Percentiles rank a stretch among this genome's conserved stretches.
Conservation (phyloP, 2,329 filamentous ascomycete species). For the Ustilaginoidea virens region DNA sequence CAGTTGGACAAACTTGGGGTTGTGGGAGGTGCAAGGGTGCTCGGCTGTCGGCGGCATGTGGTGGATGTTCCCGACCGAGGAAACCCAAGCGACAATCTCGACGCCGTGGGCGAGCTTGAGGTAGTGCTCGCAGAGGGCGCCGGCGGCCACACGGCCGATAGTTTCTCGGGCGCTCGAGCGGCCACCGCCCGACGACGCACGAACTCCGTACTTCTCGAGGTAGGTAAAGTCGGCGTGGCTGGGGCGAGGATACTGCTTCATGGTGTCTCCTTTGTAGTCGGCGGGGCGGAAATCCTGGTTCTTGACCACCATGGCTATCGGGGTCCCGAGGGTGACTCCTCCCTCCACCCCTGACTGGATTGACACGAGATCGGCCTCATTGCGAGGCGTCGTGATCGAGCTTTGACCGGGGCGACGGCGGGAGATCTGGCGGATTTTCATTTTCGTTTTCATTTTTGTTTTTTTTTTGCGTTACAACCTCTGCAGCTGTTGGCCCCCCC, state of each 20-base stretch:
- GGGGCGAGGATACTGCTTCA: constrained; percentile 81
- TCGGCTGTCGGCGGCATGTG: constrained; percentile 14
- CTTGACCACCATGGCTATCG: constrained; percentile 71
- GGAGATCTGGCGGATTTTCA: constrained; percentile 1
- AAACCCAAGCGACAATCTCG: constrained; percentile 83
- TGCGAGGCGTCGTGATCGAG: constrained; percentile 75
- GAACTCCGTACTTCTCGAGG: constrained; percentile 90
- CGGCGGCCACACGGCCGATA: constrained; percentile 81
- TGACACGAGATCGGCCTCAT: constrained; percentile 82
- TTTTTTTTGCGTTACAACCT: background rate
- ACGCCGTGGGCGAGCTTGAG: constrained; percentile 64
- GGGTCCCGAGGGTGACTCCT: constrained; percentile 78
- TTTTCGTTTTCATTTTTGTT: no score
- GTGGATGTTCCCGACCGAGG: constrained; percentile 56
- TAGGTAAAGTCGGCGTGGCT: constrained; percentile 96
- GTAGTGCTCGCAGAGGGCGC: constrained; percentile 89
- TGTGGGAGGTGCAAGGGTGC: constrained; percentile 52
- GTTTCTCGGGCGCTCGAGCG: constrained; percentile 89
- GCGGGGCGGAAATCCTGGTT: constrained; percentile 89
- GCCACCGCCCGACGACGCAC: constrained; percentile 80
- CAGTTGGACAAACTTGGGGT: constrained; percentile 65
- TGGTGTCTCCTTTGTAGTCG: constrained; percentile 81
- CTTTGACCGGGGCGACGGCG: constrained; percentile 80
- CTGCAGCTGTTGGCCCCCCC: no score
- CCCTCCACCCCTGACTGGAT: constrained; percentile 90